These are phyloP conservation scores for Fimicolochytrium jonesii DNA, from an alignment of 192 early-diverging fungal species.

Conservation along the genomic window DNA sequence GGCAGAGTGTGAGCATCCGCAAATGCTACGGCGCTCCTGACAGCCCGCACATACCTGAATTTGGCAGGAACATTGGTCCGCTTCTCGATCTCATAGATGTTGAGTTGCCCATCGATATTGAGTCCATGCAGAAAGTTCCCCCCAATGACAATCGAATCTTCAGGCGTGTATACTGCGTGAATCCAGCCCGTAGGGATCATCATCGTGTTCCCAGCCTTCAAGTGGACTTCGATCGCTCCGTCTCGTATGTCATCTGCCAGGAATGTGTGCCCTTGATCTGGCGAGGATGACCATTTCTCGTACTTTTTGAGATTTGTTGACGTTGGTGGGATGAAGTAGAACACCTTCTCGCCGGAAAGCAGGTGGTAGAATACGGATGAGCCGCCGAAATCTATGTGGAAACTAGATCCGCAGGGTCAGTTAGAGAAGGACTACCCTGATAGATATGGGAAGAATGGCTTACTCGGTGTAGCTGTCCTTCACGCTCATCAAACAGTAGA, in stretches of 20 bases:
- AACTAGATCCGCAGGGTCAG: too few species aligned
- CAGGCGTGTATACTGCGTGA: conserved; percentile 87
- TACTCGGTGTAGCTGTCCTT: conserved; percentile 86
- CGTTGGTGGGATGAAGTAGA: conserved; percentile 87
- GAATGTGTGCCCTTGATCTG: conserved; percentile 74
- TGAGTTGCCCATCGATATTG: conserved; percentile 68
- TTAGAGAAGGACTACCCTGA: too few species aligned
- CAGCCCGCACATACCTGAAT: conserved; percentile 48
- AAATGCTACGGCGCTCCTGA: neutral
- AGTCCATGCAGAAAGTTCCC: conserved; percentile 88
- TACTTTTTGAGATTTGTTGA: conserved; percentile 80
- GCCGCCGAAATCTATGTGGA: conserved; percentile 81
- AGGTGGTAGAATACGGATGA: conserved; percentile 90
- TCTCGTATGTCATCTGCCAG: conserved; percentile 77
- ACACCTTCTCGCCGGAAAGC: conserved; percentile 76
- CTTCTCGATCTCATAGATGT: conserved; percentile 70
- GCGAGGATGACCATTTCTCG: conserved; percentile 83
- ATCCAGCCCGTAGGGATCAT: conserved; percentile 96
- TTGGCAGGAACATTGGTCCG: conserved; percentile 72
- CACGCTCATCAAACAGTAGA: conserved; percentile 93
- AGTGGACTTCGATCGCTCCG: conserved; percentile 69
- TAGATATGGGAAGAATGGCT: neutral
- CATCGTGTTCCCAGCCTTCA: conserved; percentile 85
- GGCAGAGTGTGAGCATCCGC: neutral
- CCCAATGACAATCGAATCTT: conserved; percentile 84